Base-by-base conservation (phyloP, 225 moss, liverwort and hornwort genomes). In the Bryoerythrophyllum caledonicum region DNA sequence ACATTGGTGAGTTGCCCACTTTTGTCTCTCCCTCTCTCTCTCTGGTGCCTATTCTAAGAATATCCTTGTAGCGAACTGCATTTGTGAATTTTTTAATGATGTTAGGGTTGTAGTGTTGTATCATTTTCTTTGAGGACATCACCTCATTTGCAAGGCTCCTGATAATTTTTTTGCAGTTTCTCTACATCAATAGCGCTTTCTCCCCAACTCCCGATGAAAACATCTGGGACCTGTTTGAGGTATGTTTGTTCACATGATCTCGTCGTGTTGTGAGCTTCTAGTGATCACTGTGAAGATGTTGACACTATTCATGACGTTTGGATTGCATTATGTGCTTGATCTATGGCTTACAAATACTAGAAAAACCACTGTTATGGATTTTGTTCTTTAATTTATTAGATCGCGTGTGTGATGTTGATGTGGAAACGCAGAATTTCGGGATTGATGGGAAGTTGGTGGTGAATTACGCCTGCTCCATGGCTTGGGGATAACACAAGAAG, bases 161-260 rank as follows among this genome's bases (percentile, higher is more conserved):
- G 77, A 65, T 67, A 11, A n/a, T n/a, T n/a, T n/a, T 32, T 55
- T 38, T 60, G 59, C 88, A 96, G 94, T 97, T 97, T 74, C 77
- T 93, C 11, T 97, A 94, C 65, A 88, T 94, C 78, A 97, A 94
- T 65, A 94, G 91, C 65, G 93, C 94, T 48, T 97, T 94, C 78
- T 91, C 97, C 75, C 94, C 94, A 40, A 97, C 87, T 58, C 94
- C 94, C n/a, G 94, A 97, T 76, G 94, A 94, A 67, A 84, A 83
- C 20, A 87, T 97, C 5, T 86, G 75, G 80, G 93, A 97, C 68
- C 71, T 94, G 69, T 97, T 89, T 81, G 94, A 97, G 84, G 93
- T 95, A 71, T 82, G 75, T 71, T 12, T 30, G 25, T 63, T 49
- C 54, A 7, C 63, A n/a, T n/a, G n/a, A 23, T 23, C 25, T 58